A percentile compares a stretch with the other conserved stretches of the same genome.
Conservation (phyloP, 2,329 filamentous ascomycete species). For the Colletotrichum sp. region DNA sequence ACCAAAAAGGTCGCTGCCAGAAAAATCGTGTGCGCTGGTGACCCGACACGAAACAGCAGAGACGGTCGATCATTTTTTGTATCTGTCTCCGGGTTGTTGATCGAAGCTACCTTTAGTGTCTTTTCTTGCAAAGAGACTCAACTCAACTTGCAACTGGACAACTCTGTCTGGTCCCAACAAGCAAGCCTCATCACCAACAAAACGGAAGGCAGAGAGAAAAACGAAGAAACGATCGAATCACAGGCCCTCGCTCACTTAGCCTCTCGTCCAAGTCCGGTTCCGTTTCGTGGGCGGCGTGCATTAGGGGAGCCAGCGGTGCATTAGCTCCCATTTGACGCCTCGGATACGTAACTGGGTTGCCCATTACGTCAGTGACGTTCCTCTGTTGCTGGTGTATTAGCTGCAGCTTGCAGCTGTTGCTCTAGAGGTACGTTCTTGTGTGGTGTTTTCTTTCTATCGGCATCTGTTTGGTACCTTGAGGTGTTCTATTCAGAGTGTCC, state of each 20-base stretch:
- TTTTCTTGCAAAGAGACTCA: background rate
- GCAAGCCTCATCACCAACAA: background rate
- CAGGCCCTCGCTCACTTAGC: background rate
- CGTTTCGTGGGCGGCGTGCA: slow-evolving; percentile 11
- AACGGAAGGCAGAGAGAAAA: background rate
- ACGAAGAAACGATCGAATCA: slow-evolving; percentile 7
- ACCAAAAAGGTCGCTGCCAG: background rate
- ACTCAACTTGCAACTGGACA: background rate
- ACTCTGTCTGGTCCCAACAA: background rate
- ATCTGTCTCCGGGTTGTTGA: background rate
- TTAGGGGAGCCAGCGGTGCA: background rate
- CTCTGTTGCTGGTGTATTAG: background rate
- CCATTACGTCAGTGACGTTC: slow-evolving; percentile 18
- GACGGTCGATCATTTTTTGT: background rate
- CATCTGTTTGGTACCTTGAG: background rate
- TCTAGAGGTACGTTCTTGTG: background rate
- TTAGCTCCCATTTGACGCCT: slow-evolving; percentile 13
- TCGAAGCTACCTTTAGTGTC: background rate
- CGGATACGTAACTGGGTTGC: slow-evolving; percentile 1
- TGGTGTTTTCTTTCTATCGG: background rate
- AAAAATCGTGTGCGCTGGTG: background rate
- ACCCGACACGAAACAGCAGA: slow-evolving; percentile 8
- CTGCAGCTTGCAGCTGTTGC: background rate
- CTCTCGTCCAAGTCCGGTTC: background rate
- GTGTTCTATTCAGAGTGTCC: background rate